These are phyloP conservation scores for Barbatosphaeria neglecta DNA, from an alignment of 495 filamentous ascomycete species.

Conservation along the genomic window DNA sequence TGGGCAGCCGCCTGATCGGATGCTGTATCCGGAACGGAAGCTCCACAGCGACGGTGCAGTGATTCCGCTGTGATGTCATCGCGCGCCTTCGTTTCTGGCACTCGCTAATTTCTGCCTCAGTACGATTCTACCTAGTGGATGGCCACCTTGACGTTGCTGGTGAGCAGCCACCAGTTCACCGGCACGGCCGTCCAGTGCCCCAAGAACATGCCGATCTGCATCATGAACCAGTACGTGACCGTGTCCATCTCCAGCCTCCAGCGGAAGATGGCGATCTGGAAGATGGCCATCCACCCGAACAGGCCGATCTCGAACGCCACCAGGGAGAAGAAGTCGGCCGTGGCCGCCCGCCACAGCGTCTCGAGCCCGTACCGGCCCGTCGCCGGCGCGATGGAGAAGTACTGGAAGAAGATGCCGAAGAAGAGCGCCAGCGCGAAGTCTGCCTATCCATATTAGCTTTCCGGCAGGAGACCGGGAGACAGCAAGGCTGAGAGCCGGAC, in stretches of 20 bases:
- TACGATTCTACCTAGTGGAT: not conserved
- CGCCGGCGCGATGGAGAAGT: conserved; percentile 24
- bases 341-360: conserved; percentile 14
- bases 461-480: too few relatives aligned
- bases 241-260: conserved; percentile 12
- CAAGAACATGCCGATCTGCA: conserved; percentile 21
- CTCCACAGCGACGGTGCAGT: too few relatives aligned
- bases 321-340: conserved; percentile 16
- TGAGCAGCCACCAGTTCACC: conserved; percentile 21
- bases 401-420: conserved; percentile 22
- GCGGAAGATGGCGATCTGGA: conserved; percentile 13
- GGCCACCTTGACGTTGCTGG: conserved; percentile 15
- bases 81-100: too few relatives aligned
- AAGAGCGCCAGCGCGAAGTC: conserved; percentile 18
- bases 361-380: conserved; percentile 12
- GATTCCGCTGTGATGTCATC: too few relatives aligned
- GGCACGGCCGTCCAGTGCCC: conserved; percentile 16
- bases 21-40: too few relatives aligned
- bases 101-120: not conserved
- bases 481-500: conserved; percentile 1
- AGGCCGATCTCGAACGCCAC: conserved; percentile 14
- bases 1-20: too few relatives aligned
- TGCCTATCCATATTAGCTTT: not conserved
- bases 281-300: conserved; percentile 23
- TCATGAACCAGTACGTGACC: conserved; percentile 22